phyloP scores from a whole-genome alignment of 2,329 filamentous ascomycete species.

The Neopestalotiopsis clavispora region DNA sequence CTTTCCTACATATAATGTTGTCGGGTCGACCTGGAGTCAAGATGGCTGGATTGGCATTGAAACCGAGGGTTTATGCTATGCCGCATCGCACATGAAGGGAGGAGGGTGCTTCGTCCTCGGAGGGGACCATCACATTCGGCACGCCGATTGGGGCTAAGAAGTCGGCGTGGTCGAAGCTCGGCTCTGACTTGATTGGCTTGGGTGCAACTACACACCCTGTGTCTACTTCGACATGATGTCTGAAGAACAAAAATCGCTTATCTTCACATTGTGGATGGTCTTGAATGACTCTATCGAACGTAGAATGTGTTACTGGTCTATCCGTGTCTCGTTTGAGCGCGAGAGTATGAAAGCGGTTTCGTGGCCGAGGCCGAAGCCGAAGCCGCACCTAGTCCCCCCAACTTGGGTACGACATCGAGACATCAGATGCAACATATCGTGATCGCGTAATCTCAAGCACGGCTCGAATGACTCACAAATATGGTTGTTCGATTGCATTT shows the following conservation, averaged over 20 bases:
- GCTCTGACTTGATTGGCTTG: not conserved
- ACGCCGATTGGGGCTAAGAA: conserved; percentile 31
- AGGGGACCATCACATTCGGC: conserved; percentile 33
- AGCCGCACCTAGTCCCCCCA: not conserved
- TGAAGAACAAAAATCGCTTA: not conserved
- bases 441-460: not conserved
- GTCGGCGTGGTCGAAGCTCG: not conserved
- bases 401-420: not conserved
- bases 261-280: not conserved
- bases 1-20: conserved; percentile 38
- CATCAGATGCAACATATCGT: not conserved
- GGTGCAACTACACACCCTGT: not conserved
- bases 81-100: conserved; percentile 30
- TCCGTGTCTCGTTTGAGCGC: too few species aligned
- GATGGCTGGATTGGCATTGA: conserved; percentile 41
- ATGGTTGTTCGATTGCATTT: not conserved
- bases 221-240: not conserved
- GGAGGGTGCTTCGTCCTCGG: conserved; percentile 36
- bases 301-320: too few species aligned
- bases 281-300: not conserved
- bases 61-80: conserved; percentile 42
- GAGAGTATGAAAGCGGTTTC: too few species aligned
- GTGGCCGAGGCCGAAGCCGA: conserved; percentile 9
- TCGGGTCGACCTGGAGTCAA: conserved; percentile 40
- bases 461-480: not conserved